These are phyloP conservation scores for Hypoxylon sp. DNA, from an alignment of 2,329 filamentous ascomycete genomes.

Conservation along the genomic window DNA sequence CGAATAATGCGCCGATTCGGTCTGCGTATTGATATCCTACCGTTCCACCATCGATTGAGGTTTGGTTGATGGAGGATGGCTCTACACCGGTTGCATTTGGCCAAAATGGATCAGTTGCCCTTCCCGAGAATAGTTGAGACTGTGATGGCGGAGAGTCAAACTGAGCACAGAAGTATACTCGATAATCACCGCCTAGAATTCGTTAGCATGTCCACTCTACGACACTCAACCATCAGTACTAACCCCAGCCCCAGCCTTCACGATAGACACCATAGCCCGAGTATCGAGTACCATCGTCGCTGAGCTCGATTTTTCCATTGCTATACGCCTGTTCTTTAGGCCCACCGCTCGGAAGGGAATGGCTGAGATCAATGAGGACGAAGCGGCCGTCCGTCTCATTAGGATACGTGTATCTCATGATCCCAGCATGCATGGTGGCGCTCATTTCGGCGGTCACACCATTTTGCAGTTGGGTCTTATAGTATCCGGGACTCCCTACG, in stretches of 20 bases:
- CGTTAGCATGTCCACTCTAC: slow-evolving; percentile 11
- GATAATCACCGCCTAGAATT: slow-evolving; percentile 57
- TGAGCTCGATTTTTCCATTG: slow-evolving; percentile 58
- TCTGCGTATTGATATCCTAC: slow-evolving; percentile 67
- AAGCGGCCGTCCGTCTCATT: slow-evolving; percentile 56
- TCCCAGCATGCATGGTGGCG: slow-evolving; percentile 64
- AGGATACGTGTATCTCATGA: slow-evolving; percentile 68
- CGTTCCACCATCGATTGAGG: slow-evolving; percentile 66
- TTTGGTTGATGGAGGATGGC: slow-evolving; percentile 65
- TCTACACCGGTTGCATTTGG: slow-evolving; percentile 52
- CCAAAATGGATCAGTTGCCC: slow-evolving; percentile 63
- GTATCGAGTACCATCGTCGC: slow-evolving; percentile 59
- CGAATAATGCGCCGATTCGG: slow-evolving; percentile 67
- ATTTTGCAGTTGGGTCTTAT: slow-evolving; percentile 64
- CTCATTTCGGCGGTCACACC: slow-evolving; percentile 65
- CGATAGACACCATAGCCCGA: slow-evolving; percentile 64
- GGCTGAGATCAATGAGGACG: slow-evolving; percentile 64
- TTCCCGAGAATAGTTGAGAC: slow-evolving; percentile 58
- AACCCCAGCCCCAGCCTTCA: slow-evolving; percentile 60
- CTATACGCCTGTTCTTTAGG: slow-evolving; percentile 60
- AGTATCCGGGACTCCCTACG: slow-evolving; percentile 67
- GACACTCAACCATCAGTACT: slow-evolving; percentile 1
- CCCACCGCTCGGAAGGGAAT: slow-evolving; percentile 61
- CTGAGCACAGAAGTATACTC: slow-evolving; percentile 62
- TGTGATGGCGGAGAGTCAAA: slow-evolving; percentile 57